These are phyloP conservation scores for Smallanthus sonchifolius DNA, from an alignment of 129 eudicot genomes.

Conservation along the genomic window DNA sequence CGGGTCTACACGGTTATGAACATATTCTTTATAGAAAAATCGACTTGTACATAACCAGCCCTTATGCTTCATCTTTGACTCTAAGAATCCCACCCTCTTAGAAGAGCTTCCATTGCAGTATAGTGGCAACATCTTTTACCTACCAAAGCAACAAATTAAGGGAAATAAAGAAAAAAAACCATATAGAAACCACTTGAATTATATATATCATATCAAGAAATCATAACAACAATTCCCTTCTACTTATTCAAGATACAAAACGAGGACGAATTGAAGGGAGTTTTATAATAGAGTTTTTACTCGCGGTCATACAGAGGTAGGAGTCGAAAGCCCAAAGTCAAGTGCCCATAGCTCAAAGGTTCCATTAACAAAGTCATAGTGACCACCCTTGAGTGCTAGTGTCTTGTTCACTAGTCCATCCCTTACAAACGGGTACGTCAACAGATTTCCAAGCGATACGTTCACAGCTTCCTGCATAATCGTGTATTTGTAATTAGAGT, in stretches of 20 bases:
- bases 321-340: constrained; percentile 72
- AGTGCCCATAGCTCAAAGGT: constrained; percentile 94
- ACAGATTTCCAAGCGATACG: constrained; percentile 71
- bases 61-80: constrained; percentile 36
- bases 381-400: constrained; percentile 81
- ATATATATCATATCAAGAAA: constrained; percentile 14
- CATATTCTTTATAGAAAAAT: neutral
- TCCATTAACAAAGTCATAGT: constrained; percentile 93
- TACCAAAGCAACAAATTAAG: constrained; percentile 47
- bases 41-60: constrained; percentile 28
- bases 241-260: constrained; percentile 36
- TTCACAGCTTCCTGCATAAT: constrained; percentile 83
- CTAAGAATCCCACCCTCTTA: constrained; percentile 33
- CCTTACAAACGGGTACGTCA: constrained; percentile 87
- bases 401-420: constrained; percentile 84
- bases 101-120: constrained; percentile 90
- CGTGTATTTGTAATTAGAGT: too few species aligned
- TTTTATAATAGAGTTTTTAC: constrained; percentile 31
- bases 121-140: constrained; percentile 94
- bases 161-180: constrained; percentile 37
- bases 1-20: constrained; percentile 30
- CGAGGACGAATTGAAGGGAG: constrained; percentile 23
- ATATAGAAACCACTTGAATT: constrained; percentile 26
- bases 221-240: constrained; percentile 24
- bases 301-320: constrained; percentile 82